Evolutionary conservation across 139 green algal species (phyloP).

Genomic region (Coccomyxa sp.): DNA sequence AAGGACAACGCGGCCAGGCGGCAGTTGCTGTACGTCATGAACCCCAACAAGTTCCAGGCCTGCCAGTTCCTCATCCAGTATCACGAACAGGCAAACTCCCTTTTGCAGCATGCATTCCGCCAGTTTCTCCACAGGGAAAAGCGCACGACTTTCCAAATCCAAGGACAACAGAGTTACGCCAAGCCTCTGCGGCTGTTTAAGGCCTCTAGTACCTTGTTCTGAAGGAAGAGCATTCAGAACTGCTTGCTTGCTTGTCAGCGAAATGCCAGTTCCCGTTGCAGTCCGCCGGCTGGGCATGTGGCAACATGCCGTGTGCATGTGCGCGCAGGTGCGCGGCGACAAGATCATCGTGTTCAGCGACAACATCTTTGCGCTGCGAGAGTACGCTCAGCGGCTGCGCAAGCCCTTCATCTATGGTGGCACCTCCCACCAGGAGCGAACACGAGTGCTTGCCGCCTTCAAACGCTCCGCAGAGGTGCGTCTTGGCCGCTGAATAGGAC

Average conservation of each 20-base stretch:
- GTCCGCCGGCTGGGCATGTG: too few relatives aligned
- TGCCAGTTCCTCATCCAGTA: conserved; percentile 95
- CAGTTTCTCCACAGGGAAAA: background rate
- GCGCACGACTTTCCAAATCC: too few relatives aligned
- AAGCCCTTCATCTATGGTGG: conserved; percentile 95
- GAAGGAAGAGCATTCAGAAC: too few relatives aligned
- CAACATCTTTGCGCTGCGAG: conserved; percentile 94
- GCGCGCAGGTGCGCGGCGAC: conserved; percentile 14
- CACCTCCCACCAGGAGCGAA: conserved; percentile 87
- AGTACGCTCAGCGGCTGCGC: conserved; percentile 84
- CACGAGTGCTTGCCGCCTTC: conserved; percentile 89
- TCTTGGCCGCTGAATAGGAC: background rate
- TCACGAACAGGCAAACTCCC: conserved; percentile 69
- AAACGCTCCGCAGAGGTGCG: conserved; percentile 72
- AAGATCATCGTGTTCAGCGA: conserved; percentile 97
- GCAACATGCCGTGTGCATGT: too few relatives aligned
- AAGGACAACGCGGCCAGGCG: conserved; percentile 43
- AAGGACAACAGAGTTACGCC: too few relatives aligned
- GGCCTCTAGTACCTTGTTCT: too few relatives aligned
- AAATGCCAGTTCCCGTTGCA: too few relatives aligned
- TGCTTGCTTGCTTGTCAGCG: too few relatives aligned
- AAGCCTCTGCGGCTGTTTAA: too few relatives aligned
- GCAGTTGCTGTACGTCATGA: conserved; percentile 95
- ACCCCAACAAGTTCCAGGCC: conserved; percentile 94
- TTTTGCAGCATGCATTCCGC: background rate